Percentiles rank a stretch among this genome's conserved stretches.
Evolutionary conservation across 352 stramenopile genomes (phyloP).

Genomic region (Achlya hypogyna): DNA sequence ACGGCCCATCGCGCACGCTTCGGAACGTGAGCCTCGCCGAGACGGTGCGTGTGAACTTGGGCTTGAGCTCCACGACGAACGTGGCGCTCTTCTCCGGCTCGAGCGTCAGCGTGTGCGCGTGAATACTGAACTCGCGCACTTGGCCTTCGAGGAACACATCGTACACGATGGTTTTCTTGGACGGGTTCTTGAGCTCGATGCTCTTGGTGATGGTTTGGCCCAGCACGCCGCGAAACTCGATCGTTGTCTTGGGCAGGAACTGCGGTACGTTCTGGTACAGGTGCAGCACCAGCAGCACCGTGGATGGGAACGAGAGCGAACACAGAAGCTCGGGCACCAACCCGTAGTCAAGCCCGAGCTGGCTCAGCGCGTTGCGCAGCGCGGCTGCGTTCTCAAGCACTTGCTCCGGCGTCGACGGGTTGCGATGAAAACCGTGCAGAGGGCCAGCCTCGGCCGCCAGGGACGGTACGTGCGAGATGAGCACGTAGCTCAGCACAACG

Average conservation of each 20-base stretch:
- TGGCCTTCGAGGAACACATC: conserved; percentile 76
- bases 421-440: conserved; percentile 57
- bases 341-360: conserved; percentile 77
- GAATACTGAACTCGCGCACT: conserved; percentile 62
- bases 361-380: conserved; percentile 48
- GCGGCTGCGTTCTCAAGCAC: conserved; percentile 45
- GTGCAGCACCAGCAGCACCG: conserved; percentile 82
- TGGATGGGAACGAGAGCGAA: conserved; percentile 20
- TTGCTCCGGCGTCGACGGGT: conserved; percentile 24
- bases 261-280: conserved; percentile 86
- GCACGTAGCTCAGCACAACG: conserved; percentile 72
- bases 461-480: conserved; percentile 82
- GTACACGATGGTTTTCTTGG: conserved; percentile 71
- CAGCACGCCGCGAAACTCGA: conserved; percentile 86
- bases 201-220: conserved; percentile 84
- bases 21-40: conserved; percentile 86
- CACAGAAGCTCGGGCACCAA: conserved; percentile 46
- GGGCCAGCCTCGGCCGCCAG: conserved; percentile 51
- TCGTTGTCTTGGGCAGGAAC: conserved; percentile 89
- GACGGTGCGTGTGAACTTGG: conserved; percentile 78
- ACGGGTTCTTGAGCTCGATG: conserved; percentile 91
- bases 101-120: conserved; percentile 53
- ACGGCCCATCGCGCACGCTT: conserved; percentile 35
- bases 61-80: conserved; percentile 77
- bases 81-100: conserved; percentile 61